Percentiles rank a stretch among this genome's conserved stretches.
These are phyloP conservation scores for Raffaelea ambrosiae DNA, from an alignment of 2,329 filamentous ascomycete species.

Conservation along the genomic window DNA sequence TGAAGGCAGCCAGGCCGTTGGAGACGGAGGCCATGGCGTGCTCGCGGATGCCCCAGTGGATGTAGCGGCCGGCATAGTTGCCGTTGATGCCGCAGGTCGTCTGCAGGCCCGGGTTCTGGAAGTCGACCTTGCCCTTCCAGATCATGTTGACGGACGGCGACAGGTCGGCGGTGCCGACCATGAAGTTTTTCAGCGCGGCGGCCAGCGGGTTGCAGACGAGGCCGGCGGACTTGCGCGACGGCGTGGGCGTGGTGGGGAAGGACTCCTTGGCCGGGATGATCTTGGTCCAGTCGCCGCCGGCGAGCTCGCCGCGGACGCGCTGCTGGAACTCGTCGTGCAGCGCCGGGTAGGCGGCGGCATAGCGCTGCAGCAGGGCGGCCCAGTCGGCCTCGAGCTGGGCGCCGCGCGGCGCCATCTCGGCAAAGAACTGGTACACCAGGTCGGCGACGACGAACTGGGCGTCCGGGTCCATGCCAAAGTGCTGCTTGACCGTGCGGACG, in stretches of 20 bases:
- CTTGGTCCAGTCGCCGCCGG: slow-evolving; percentile 30
- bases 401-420: slow-evolving; percentile 35
- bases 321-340: slow-evolving; percentile 32
- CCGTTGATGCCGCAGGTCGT: slow-evolving; percentile 1
- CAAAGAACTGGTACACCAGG: slow-evolving; percentile 42
- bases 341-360: slow-evolving; percentile 15
- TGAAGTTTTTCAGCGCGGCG: slow-evolving; percentile 27
- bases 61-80: slow-evolving; percentile 41
- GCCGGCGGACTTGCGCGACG: slow-evolving; percentile 38
- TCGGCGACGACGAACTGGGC: slow-evolving; percentile 36
- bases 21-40: slow-evolving; percentile 52
- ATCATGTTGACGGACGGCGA: slow-evolving; percentile 40
- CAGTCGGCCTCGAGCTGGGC: slow-evolving; percentile 36
- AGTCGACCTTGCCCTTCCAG: slow-evolving; percentile 40
- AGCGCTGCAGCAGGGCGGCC: slow-evolving; percentile 25
- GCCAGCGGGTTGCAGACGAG: slow-evolving; percentile 40
- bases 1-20: slow-evolving; percentile 50
- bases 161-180: slow-evolving; percentile 39
- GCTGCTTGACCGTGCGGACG: slow-evolving; percentile 44
- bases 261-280: slow-evolving; percentile 32
- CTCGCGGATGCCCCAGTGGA: slow-evolving; percentile 53
- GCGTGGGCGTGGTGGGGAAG: slow-evolving; percentile 40
- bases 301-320: slow-evolving; percentile 38
- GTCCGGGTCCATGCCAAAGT: slow-evolving; percentile 39
- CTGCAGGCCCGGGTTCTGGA: slow-evolving; percentile 31